These are phyloP conservation scores for Helotiales sp. DNA, from an alignment of 2,329 filamentous ascomycete species.

Conservation along the genomic window DNA sequence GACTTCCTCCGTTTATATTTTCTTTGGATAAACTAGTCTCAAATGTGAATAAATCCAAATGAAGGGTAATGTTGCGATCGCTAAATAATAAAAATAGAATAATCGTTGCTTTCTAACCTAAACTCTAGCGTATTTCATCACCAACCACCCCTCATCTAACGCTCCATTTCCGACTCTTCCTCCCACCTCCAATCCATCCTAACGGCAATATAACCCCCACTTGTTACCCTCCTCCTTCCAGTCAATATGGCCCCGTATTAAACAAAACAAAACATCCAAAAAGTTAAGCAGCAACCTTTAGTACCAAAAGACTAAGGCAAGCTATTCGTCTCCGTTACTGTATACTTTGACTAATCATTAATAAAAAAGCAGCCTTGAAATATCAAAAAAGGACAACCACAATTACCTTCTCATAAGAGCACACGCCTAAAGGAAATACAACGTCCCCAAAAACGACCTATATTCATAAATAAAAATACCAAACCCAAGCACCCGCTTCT, in stretches of 20 bases:
- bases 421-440: no score
- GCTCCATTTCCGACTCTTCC: slow-evolving; percentile 10
- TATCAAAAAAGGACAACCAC: no score
- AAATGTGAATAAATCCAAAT: slow-evolving; percentile 23
- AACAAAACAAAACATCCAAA: slow-evolving; percentile 3
- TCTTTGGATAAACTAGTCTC: slow-evolving; percentile 25
- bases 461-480: no score
- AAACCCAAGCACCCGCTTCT: no score
- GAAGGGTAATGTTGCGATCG: slow-evolving; percentile 20
- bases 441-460: no score
- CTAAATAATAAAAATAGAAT: slow-evolving; percentile 17
- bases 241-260: slow-evolving; percentile 16
- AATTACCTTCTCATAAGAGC: no score
- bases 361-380: background rate
- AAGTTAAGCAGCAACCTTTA: background rate
- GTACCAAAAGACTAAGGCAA: slow-evolving; percentile 11
- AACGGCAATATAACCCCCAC: slow-evolving; percentile 31
- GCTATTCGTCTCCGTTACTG: background rate
- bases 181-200: slow-evolving; percentile 20
- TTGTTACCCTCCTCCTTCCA: slow-evolving; percentile 8
- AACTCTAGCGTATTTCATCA: slow-evolving; percentile 28
- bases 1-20: slow-evolving; percentile 19
- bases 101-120: slow-evolving; percentile 25
- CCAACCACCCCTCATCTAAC: slow-evolving; percentile 18
- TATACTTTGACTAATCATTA: background rate